Base-by-base conservation (phyloP, 2,329 filamentous ascomycete species). In the Fusarium metavorans region DNA sequence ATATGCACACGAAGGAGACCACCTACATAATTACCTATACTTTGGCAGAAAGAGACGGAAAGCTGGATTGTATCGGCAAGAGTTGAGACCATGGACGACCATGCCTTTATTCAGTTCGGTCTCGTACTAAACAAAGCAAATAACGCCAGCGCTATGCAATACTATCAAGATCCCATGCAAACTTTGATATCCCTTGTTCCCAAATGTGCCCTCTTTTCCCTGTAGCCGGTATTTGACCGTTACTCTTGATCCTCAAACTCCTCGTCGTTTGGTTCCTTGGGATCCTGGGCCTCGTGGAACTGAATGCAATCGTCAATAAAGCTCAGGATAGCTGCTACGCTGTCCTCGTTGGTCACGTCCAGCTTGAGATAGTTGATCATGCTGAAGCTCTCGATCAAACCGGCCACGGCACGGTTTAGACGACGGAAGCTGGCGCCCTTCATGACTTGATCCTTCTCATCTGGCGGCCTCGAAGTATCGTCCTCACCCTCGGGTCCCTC, bases 281-380 rank as follows among this genome's bases (percentile, higher is more conserved):
- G 95, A 83, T 98, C 95, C 81, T 98, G 95, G 14, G 95, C 94
- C 82, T 98, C 95, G 80, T 97, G 94, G 82, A 91, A 98, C 82
- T 98, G 95, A 75, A 97, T 97, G 32, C 94, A 94, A 84, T 98
- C 95, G 82, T 98, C 95, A 77, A 98, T 97, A 84, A 97, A 95
- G 86, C 95, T 97, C 77, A 98, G 84, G 30, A 98, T 92, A 80
- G 86, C 92, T 1, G 89, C 92, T 5, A 98, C 92, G 80, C 96
- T 98, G 78, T 98, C 95, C 84, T 98, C 96, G 78, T 97, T 92
- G 75, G 97, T 93, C 32, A 92, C 93, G 80, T 98, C 94, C 52
- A 98, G 87, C 85, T 95, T 94, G 67, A 98, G 87, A 81, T 98
- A 99, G 57, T 94, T 97, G 14, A 99, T 94, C 94, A 99, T 97